These are phyloP conservation scores for Soucietia sequanensis DNA, from an alignment of 805 yeast species.

Conservation along the genomic window DNA sequence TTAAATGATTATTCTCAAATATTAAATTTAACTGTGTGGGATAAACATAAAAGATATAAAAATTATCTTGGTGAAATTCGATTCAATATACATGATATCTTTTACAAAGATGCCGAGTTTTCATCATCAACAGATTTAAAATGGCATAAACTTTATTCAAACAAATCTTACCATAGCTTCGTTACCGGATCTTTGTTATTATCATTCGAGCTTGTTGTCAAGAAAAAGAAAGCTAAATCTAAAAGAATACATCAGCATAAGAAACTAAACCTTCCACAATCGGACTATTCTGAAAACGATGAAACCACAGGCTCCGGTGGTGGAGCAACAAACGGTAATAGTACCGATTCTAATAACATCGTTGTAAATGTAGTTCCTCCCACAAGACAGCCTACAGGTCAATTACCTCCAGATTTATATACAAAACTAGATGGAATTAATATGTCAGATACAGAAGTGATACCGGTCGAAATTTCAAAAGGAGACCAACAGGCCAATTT, in stretches of 20 bases:
- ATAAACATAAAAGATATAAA: slow-evolving; percentile 34
- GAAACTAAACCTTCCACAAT: neutral
- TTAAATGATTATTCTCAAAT: slow-evolving; percentile 26
- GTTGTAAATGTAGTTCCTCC: slow-evolving; percentile 14
- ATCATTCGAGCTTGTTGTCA: slow-evolving; percentile 38
- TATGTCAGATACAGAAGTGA: slow-evolving; percentile 7
- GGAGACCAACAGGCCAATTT: slow-evolving; percentile 12
- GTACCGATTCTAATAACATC: slow-evolving; percentile 1
- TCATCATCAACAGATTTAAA: slow-evolving; percentile 26
- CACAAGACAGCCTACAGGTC: slow-evolving; percentile 7
- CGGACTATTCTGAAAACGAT: slow-evolving; percentile 2
- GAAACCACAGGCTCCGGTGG: neutral
- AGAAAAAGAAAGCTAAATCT: slow-evolving; percentile 9
- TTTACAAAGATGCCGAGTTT: slow-evolving; percentile 14
- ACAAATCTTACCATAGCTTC: slow-evolving; percentile 35
- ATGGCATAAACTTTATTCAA: slow-evolving; percentile 48
- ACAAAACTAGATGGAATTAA: slow-evolving; percentile 6
- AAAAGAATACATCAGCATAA: slow-evolving; percentile 1
- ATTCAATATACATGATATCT: slow-evolving; percentile 27
- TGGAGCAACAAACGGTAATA: slow-evolving; percentile 2
- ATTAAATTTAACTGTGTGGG: slow-evolving; percentile 38
- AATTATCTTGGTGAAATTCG: slow-evolving; percentile 42
- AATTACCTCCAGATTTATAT: slow-evolving; percentile 2
- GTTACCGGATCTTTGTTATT: slow-evolving; percentile 49
- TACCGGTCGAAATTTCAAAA: slow-evolving; percentile 6